A percentile compares a stretch with the other conserved stretches of the same genome.
phyloP scores from a whole-genome alignment of 2,329 filamentous ascomycete genomes.

The Phialocephala sp. region DNA sequence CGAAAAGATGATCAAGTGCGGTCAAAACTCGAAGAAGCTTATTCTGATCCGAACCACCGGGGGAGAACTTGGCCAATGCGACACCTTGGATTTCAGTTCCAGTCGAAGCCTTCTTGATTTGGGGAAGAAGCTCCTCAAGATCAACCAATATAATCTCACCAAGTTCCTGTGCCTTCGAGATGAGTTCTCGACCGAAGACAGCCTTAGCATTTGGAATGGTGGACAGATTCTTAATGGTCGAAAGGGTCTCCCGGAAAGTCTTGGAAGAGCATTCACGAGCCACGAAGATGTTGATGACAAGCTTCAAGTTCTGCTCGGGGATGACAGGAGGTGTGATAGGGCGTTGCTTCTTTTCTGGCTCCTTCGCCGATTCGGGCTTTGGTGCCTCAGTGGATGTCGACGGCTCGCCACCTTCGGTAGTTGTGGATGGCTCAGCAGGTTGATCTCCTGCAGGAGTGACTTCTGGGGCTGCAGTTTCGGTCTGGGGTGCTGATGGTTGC shows the following conservation, averaged over 20 bases:
- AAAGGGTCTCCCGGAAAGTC: constrained; percentile 96
- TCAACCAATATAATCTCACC: constrained; percentile 86
- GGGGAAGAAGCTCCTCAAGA: constrained; percentile 81
- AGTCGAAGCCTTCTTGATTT: constrained; percentile 84
- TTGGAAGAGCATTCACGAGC: constrained; percentile 96
- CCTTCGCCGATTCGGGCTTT: constrained; percentile 14
- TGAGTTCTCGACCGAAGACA: constrained; percentile 90
- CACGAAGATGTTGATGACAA: constrained; percentile 96
- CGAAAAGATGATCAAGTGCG: constrained; percentile 94
- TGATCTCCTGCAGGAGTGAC: constrained; percentile 19
- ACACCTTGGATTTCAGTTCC: constrained; percentile 96
- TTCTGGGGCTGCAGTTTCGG: constrained; percentile 27
- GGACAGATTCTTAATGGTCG: constrained; percentile 98
- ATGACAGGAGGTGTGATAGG: constrained; percentile 82
- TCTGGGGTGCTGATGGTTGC: constrained; percentile 21
- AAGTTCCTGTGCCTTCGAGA: constrained; percentile 82
- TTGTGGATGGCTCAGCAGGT: constrained; percentile 16
- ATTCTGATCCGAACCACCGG: constrained; percentile 93
- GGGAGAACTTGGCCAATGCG: constrained; percentile 93
- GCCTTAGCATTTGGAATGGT: constrained; percentile 89
- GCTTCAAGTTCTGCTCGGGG: constrained; percentile 84
- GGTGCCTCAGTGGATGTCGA: constrained; percentile 19
- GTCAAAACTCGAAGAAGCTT: constrained; percentile 92
- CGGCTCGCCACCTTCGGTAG: constrained; percentile 30
- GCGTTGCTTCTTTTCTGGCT: constrained; percentile 43